Base-by-base conservation (phyloP, 768 basidiomycete genomes). In the Leucosporidium scottii region DNA sequence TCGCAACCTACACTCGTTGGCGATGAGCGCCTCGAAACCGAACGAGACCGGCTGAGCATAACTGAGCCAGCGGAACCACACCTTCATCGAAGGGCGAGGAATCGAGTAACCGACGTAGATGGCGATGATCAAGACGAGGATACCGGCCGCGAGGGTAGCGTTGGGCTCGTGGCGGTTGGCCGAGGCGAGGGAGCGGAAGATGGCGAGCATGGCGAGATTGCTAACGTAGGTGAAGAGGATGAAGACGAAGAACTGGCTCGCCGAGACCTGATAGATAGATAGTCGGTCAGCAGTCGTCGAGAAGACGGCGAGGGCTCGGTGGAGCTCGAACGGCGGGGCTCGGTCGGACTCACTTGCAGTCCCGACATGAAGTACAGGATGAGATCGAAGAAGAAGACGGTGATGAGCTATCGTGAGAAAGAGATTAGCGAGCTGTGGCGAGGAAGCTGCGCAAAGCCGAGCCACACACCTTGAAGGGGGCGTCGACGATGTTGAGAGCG, bases 191-290 rank as follows among this genome's bases (percentile, higher is more conserved):
- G 49, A 66, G 48, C 74, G 66, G 74, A 75, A 75, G 61, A 75
- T 68, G 28, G 64, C 80, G 0, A 77, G 76, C 77, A 82, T 80
- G 64, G 75, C 70, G 28, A 78, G 68, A 18, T 76, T 78, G 59
- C 39, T 71, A 61, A 70, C 73, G 67, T 79, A 79, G 58, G 77
- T 79, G 77, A 81, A 78, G 15, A 81, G 76, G 39, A 80, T 66
- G 74, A 78, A 81, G 62, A 79, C 78, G 75, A 80, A 80, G 77
- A 82, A 82, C 6, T 78, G 74, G 28, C 76, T 77, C 0, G 82
- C 79, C 31, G 77, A 76, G 23, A 80, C 70, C 17, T 75, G 75
- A 1, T 81, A 82, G 82, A 71, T 82, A 81, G n/a, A 81, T 64
- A 54, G 51, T 4, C 48, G 28, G 13, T 31, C 50, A 30, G 21